A percentile compares a stretch with the other conserved stretches of the same genome.
These are phyloP conservation scores for Colletotrichum sp. DNA, from an alignment of 2,329 filamentous ascomycete genomes.

Conservation along the genomic window DNA sequence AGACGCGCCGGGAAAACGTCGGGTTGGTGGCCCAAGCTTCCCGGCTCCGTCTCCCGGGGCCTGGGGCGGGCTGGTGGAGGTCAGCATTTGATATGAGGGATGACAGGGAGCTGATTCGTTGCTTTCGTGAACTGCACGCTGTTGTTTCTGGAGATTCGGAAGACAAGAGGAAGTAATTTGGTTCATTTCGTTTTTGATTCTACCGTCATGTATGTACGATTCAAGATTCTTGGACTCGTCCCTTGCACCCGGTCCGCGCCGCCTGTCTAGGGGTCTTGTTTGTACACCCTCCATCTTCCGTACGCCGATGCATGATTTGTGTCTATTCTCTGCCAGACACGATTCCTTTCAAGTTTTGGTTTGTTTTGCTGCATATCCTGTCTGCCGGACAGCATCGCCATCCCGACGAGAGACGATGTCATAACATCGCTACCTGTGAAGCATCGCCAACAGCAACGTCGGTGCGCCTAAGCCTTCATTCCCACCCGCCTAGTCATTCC, in stretches of 20 bases:
- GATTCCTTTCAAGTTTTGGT: neutral
- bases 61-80: neutral
- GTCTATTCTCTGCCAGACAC: neutral
- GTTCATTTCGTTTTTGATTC: neutral
- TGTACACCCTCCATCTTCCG: neutral
- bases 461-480: neutral
- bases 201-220: neutral
- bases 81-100: neutral
- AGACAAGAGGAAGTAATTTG: neutral
- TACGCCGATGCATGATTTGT: slow-evolving; percentile 3
- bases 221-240: neutral
- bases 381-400: neutral
- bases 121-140: neutral
- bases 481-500: slow-evolving; percentile 53
- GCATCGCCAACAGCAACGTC: neutral
- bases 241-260: neutral
- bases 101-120: neutral
- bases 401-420: neutral
- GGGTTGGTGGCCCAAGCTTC: slow-evolving; percentile 25
- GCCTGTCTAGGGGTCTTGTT: neutral
- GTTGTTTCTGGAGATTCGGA: neutral
- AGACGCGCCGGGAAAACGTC: slow-evolving; percentile 39
- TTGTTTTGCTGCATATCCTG: neutral
- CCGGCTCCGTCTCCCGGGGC: neutral
- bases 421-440: neutral